Conservation (phyloP, 192 early-diverging fungal genomes). For the Coemansia erecta region DNA sequence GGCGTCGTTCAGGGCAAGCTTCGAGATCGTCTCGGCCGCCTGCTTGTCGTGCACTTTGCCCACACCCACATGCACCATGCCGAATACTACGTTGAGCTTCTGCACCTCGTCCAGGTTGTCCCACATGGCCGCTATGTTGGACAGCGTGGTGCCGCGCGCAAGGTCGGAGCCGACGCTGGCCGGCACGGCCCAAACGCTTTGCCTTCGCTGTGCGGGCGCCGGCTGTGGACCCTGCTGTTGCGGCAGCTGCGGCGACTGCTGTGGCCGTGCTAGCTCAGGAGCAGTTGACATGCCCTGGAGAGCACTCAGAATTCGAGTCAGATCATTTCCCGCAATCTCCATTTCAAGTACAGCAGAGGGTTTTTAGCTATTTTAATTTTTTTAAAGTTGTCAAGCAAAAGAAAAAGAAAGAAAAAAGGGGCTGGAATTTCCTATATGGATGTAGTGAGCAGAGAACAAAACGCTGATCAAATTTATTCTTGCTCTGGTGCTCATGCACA, state of each 20-base stretch:
- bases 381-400: no score
- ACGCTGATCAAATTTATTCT: not conserved
- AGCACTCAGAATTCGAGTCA: slow-evolving; percentile 1
- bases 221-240: slow-evolving; percentile 6
- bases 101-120: slow-evolving; percentile 34
- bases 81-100: slow-evolving; percentile 39
- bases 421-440: no score
- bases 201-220: not conserved
- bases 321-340: not conserved
- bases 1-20: slow-evolving; percentile 19
- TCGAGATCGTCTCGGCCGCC: slow-evolving; percentile 14
- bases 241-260: not conserved
- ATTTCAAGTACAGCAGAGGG: not conserved
- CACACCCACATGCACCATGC: slow-evolving; percentile 37
- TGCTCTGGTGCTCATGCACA: no score
- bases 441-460: no score
- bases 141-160: slow-evolving; percentile 13
- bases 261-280: not conserved
- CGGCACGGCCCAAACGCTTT: slow-evolving; percentile 27
- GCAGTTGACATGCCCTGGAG: slow-evolving; percentile 5
- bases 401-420: no score
- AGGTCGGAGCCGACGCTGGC: slow-evolving; percentile 41
- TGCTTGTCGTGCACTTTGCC: slow-evolving; percentile 21
- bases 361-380: not conserved
- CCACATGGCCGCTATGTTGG: slow-evolving; percentile 24